These are phyloP conservation scores for Cladorrhinum samala DNA, from an alignment of 495 filamentous ascomycete genomes.

Conservation along the genomic window DNA sequence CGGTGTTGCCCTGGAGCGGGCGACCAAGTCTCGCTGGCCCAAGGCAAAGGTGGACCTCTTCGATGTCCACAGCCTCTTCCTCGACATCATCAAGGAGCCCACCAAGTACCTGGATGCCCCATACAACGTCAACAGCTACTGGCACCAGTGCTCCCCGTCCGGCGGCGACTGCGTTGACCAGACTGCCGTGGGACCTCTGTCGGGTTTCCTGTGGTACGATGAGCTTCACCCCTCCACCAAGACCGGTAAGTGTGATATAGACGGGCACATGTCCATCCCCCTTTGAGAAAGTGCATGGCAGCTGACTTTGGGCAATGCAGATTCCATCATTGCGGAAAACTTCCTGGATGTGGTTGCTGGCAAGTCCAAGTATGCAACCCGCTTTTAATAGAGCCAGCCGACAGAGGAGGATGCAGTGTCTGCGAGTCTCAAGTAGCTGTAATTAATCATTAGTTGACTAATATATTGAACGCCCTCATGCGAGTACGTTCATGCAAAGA, in stretches of 20 bases:
- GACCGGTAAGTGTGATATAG: slow-evolving; percentile 39
- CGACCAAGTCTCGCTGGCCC: slow-evolving; percentile 49
- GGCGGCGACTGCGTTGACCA: slow-evolving; percentile 28
- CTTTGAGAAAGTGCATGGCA: slow-evolving; percentile 1
- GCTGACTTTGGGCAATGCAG: slow-evolving; percentile 14
- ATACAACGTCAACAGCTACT: slow-evolving; percentile 56
- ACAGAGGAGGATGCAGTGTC: not conserved
- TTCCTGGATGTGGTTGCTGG: slow-evolving; percentile 57
- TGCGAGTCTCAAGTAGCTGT: not conserved
- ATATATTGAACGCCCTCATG: no score
- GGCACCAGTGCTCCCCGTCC: slow-evolving; percentile 43
- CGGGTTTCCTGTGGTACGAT: slow-evolving; percentile 51
- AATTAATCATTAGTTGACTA: no score
- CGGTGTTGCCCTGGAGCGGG: slow-evolving; percentile 50
- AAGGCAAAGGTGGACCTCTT: slow-evolving; percentile 57
- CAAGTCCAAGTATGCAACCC: slow-evolving; percentile 49
- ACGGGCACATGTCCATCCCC: slow-evolving; percentile 45
- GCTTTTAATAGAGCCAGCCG: not conserved
- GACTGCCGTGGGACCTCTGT: slow-evolving; percentile 21
- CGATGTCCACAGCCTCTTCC: slow-evolving; percentile 57
- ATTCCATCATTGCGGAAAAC: slow-evolving; percentile 47
- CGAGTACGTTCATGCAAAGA: no score
- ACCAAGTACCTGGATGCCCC: slow-evolving; percentile 53
- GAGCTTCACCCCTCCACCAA: slow-evolving; percentile 62
- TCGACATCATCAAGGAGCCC: slow-evolving; percentile 57